phyloP scores from a whole-genome alignment of 768 basidiomycete genomes.

The Mycena chlorophos region DNA sequence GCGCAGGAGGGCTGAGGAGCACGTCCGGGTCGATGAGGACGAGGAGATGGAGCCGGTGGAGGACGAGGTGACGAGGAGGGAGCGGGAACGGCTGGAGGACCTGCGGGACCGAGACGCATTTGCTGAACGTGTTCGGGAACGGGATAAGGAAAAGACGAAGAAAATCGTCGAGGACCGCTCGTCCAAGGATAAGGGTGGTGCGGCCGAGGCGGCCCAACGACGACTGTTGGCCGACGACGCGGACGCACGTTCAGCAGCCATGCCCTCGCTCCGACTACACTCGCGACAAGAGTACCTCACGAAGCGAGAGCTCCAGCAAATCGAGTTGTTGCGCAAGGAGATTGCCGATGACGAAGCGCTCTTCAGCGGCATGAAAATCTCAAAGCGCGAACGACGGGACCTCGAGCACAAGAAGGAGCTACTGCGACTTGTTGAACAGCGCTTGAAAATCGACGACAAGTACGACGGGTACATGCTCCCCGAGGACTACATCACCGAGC shows the following conservation, averaged over 20 bases:
- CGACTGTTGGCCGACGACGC: conserved; percentile 80
- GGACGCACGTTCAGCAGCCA: conserved; percentile 51
- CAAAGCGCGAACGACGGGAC: conserved; percentile 79
- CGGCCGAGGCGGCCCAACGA: conserved; percentile 80
- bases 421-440: conserved; percentile 87
- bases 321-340: conserved; percentile 89
- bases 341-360: conserved; percentile 93
- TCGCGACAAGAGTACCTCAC: conserved; percentile 95
- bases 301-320: conserved; percentile 94
- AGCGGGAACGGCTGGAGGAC: conserved; percentile 77
- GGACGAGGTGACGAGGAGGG: conserved; percentile 69
- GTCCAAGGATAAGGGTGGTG: conserved; percentile 68
- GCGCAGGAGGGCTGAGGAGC: conserved; percentile 55
- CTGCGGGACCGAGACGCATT: conserved; percentile 89
- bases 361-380: conserved; percentile 88
- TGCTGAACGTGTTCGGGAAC: conserved; percentile 79
- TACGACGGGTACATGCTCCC: conserved; percentile 96
- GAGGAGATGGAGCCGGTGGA: conserved; percentile 53
- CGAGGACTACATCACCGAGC: conserved; percentile 97
- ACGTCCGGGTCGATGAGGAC: conserved; percentile 38
- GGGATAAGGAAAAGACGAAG: conserved; percentile 84
- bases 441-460: conserved; percentile 91
- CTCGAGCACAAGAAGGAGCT: conserved; percentile 91
- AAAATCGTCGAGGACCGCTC: conserved; percentile 91
- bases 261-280: conserved; percentile 78